Percentiles rank a stretch among this genome's conserved stretches.
Evolutionary conservation across 331 rosid genomes (phyloP).

Genomic region (Acacia concinna): DNA sequence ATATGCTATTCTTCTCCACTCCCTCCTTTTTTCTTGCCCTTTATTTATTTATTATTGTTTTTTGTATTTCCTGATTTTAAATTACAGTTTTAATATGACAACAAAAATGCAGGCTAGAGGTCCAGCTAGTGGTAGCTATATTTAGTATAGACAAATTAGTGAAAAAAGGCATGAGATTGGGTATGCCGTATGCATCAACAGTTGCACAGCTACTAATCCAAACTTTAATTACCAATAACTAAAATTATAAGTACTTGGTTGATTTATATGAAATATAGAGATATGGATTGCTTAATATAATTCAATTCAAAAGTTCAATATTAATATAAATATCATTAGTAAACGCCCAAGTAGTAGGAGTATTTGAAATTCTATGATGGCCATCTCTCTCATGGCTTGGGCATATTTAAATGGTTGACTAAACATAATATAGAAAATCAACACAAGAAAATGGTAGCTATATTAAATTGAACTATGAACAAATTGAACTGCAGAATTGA

Average conservation of each 20-base stretch:
- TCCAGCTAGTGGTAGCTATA: not conserved
- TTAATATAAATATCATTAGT: too few relatives aligned
- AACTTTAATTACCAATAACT: not conserved
- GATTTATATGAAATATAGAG: not conserved
- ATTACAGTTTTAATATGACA: not conserved
- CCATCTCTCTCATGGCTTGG: too few relatives aligned
- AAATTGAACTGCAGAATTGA: too few relatives aligned
- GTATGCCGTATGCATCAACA: not conserved
- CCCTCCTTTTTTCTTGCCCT: not conserved
- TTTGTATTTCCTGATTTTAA: not conserved
- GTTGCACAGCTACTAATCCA: not conserved
- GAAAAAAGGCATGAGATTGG: not conserved
- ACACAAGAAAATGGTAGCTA: not conserved
- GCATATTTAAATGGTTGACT: not conserved
- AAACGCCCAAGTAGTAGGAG: too few relatives aligned
- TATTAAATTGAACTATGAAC: too few relatives aligned
- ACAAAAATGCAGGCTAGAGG: not conserved
- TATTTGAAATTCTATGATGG: not conserved
- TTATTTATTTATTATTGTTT: not conserved
- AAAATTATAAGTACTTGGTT: not conserved
- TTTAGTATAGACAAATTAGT: not conserved
- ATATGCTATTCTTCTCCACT: not conserved
- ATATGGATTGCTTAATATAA: not conserved
- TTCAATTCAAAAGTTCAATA: too few relatives aligned
- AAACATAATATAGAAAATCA: too few relatives aligned